phyloP scores from a whole-genome alignment of 176 grass and related monocot genomes.

The Poa annua region DNA sequence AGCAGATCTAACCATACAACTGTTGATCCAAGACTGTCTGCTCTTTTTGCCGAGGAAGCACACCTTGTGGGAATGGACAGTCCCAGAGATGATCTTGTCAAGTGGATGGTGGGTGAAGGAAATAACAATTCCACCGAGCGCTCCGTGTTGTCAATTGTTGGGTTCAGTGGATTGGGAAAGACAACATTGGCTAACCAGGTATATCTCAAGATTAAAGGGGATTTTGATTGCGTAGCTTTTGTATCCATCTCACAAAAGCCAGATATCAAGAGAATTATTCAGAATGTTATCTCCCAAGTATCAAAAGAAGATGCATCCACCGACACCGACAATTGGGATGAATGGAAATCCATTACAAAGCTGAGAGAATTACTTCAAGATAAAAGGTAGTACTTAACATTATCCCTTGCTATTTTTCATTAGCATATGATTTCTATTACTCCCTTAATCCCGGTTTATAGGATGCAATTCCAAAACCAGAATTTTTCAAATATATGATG shows the following conservation, averaged over 20 bases:
- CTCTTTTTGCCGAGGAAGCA: not conserved
- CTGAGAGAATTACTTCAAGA: too few species aligned
- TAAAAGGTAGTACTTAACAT: too few species aligned
- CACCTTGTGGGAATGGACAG: not conserved
- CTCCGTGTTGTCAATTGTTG: not conserved
- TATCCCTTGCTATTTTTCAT: too few species aligned
- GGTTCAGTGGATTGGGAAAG: not conserved
- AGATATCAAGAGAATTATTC: not conserved
- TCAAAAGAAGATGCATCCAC: too few species aligned
- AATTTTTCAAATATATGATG: too few species aligned
- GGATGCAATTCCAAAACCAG: too few species aligned
- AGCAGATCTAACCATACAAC: too few species aligned
- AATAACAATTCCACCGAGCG: not conserved
- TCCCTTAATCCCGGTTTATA: too few species aligned
- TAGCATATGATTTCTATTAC: too few species aligned
- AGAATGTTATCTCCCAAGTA: not conserved
- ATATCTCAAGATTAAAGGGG: not conserved
- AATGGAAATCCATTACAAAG: too few species aligned
- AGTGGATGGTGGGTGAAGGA: not conserved
- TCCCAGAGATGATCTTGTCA: slow-evolving; percentile 10
- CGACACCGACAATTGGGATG: too few species aligned
- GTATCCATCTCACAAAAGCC: not conserved
- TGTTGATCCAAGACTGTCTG: not conserved
- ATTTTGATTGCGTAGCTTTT: not conserved
- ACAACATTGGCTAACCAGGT: not conserved